A percentile compares a stretch with the other conserved stretches of the same genome.
phyloP scores from a whole-genome alignment of 1,284 basidiomycete species.

The Boletus semigastroideus region DNA sequence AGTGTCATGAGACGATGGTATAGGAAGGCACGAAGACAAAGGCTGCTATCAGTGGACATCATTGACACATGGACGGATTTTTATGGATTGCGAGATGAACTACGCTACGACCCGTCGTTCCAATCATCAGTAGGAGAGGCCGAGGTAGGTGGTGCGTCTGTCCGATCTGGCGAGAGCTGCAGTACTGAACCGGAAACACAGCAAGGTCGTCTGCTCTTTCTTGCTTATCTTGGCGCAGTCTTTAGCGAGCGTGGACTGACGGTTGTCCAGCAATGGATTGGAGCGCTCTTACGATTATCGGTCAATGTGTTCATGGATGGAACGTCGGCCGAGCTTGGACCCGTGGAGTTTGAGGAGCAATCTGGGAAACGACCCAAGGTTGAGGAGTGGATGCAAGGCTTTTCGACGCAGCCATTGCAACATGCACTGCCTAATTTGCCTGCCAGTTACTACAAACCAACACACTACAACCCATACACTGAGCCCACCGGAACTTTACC shows the following conservation, averaged over 20 bases:
- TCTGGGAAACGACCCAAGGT: constrained; percentile 31
- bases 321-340: constrained; percentile 22
- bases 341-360: constrained; percentile 31
- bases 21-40: constrained; percentile 36
- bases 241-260: constrained; percentile 54
- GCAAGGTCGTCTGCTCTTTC: constrained; percentile 60
- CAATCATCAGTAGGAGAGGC: constrained; percentile 40
- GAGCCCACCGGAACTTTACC: constrained; percentile 13
- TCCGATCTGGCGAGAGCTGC: constrained; percentile 15
- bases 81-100: constrained; percentile 57
- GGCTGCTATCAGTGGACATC: constrained; percentile 44
- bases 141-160: constrained; percentile 42
- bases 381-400: constrained; percentile 30
- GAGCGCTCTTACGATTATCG: constrained; percentile 45
- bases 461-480: constrained; percentile 35
- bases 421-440: constrained; percentile 28
- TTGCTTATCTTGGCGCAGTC: constrained; percentile 67
- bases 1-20: constrained; percentile 26
- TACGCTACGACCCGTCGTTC: constrained; percentile 53
- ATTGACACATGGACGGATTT: constrained; percentile 56
- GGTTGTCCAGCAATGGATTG: constrained; percentile 59
- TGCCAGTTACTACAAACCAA: constrained; percentile 27
- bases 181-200: constrained; percentile 30
- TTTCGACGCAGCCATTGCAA: constrained; percentile 34
- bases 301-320: constrained; percentile 19